Evolutionary conservation across 1,284 basidiomycete genomes (phyloP), one percentile per base, ranked within the genome.

Genomic region (Puccinia triticina): DNA sequence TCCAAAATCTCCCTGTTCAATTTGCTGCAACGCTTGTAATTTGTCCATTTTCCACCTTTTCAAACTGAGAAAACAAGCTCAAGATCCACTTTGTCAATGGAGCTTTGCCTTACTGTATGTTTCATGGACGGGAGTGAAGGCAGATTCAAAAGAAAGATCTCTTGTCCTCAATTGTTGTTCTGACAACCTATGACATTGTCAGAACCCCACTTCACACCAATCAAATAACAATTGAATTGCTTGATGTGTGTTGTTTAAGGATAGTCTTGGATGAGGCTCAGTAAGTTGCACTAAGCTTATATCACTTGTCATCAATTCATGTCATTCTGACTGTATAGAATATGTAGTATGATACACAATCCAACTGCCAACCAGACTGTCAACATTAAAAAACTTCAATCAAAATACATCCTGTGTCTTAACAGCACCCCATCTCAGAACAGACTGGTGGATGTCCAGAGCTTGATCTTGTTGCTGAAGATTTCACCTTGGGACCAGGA

Each of bases 11-110:
- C 10, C n/a, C 64, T n/a, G 64, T 43, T 43, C 64, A 40, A 34
- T 67, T 34, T 64, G 55, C 55, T n/a, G 55, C 55, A 57, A 57
- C 55, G 7, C 55, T 57, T n/a, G 55, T 57, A 7, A 57, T 57
- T 57, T 57, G 4, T 57, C 55, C 55, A 5, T 18, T 57, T 23
- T 5, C 4, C 5, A 57, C 55, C 16, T 18, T 57, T 5, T 57
- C 55, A 7, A 57, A 57, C 55, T 57, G 55, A 18, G 26, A 57
- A 57, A 57, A 57, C 26, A 29, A 57, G 55, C 5, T 57, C 5
- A 29, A 57, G 55, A 29, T 57, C n/a, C 34, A 10, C 29, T 32
- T n/a, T 66, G 29, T 8, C 14, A 37, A n/a, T 11, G 61, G 29
- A 66, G 61, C 21, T 3, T 10, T 34, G 14, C 61, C 26, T 66